Evolutionary conservation across 1,284 basidiomycete species (phyloP).

Genomic region (Fomitiporia mediterranea): DNA sequence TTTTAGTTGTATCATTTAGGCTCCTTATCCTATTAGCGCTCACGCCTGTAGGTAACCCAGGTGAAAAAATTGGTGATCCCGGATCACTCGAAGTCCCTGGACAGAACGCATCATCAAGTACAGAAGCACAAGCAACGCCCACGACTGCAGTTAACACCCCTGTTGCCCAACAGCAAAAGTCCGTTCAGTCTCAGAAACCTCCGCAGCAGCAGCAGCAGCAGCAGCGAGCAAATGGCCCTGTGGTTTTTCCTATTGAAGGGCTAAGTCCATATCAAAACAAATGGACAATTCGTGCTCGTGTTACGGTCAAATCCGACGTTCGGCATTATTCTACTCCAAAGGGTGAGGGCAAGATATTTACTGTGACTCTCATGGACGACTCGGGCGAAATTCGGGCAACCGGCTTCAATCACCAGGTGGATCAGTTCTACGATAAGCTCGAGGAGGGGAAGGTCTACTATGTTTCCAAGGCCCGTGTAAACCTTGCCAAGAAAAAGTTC

Average conservation of each 20-base stretch:
- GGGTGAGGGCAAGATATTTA: constrained; percentile 96
- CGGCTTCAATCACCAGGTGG: constrained; percentile 87
- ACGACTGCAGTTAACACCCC: constrained; percentile 7
- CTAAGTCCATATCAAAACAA: constrained; percentile 98
- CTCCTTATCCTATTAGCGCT: constrained; percentile 84
- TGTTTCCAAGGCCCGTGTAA: constrained; percentile 86
- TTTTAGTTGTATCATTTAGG: constrained; percentile 37
- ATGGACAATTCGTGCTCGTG: constrained; percentile 97
- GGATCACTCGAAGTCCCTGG: constrained; percentile 35
- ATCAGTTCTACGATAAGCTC: constrained; percentile 78
- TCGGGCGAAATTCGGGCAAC: constrained; percentile 91
- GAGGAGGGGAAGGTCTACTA: constrained; percentile 94
- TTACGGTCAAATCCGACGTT: constrained; percentile 88
- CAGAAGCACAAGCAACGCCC: constrained; percentile 24
- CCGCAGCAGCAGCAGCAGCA: constrained; percentile 24
- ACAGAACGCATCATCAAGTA: constrained; percentile 24
- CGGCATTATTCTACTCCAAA: constrained; percentile 85
- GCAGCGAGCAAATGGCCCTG: constrained; percentile 28
- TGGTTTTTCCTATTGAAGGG: constrained; percentile 85
- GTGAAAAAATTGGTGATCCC: constrained; percentile 78
- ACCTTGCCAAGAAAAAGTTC: constrained; percentile 98
- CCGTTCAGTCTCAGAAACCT: constrained; percentile 4
- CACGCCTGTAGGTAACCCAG: constrained; percentile 46
- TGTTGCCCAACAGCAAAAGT: constrained; percentile 11
- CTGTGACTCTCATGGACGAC: constrained; percentile 91